These are phyloP conservation scores for Neonectria hederae DNA, from an alignment of 2,329 filamentous ascomycete genomes.

Conservation along the genomic window DNA sequence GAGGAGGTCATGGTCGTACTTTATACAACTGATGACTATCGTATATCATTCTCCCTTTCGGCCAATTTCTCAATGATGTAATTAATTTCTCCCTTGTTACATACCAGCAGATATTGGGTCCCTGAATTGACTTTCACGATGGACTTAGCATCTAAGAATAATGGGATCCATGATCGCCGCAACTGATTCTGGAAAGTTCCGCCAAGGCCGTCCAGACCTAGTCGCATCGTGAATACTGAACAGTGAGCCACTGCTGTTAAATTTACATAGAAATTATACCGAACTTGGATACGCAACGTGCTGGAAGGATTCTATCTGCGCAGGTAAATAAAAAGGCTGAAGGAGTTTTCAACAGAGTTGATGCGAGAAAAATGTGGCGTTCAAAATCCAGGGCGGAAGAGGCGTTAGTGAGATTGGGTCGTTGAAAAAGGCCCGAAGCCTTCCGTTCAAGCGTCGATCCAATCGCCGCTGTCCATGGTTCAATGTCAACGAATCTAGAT, in stretches of 20 bases:
- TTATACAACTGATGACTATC: neutral
- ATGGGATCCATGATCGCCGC: neutral
- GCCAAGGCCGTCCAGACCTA: neutral
- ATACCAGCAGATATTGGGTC: neutral
- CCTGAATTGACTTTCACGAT: neutral
- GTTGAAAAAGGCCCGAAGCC: too few relatives aligned
- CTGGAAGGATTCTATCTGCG: too few relatives aligned
- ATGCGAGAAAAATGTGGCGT: too few relatives aligned
- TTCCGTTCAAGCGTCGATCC: neutral
- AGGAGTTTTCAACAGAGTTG: too few relatives aligned
- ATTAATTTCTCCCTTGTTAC: neutral
- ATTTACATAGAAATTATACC: too few relatives aligned
- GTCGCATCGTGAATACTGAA: neutral
- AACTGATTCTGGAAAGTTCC: neutral
- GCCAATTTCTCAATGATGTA: neutral
- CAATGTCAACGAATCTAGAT: neutral
- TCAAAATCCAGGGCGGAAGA: neutral
- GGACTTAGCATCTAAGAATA: neutral
- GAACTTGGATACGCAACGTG: too few relatives aligned
- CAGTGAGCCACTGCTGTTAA: too few relatives aligned
- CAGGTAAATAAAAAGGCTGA: too few relatives aligned
- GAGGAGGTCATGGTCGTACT: neutral
- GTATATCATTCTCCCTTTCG: neutral
- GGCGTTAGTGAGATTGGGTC: neutral
- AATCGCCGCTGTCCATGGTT: neutral